Conservation (phyloP, 768 basidiomycete species). For the Boletus bicolor region DNA sequence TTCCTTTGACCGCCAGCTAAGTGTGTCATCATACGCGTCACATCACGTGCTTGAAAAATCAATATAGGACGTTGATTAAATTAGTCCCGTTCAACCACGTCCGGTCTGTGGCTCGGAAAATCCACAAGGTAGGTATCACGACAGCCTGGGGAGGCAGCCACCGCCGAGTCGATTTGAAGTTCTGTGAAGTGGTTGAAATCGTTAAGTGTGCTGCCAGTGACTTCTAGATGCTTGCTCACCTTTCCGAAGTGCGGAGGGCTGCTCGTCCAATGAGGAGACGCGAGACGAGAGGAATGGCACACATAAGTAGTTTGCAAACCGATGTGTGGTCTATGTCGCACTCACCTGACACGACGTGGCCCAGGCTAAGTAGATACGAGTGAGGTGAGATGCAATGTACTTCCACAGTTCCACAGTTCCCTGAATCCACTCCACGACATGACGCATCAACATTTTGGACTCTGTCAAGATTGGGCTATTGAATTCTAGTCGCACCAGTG, state of each 20-base stretch:
- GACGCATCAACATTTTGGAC: neutral
- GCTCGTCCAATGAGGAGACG: neutral
- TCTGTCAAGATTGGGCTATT: neutral
- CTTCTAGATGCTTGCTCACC: neutral
- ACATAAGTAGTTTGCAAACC: neutral
- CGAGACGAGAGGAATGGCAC: neutral
- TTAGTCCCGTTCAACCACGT: neutral
- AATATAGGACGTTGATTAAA: neutral
- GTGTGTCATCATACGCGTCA: conserved; percentile 4
- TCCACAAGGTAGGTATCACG: neutral
- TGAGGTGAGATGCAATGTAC: neutral
- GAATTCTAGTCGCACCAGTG: neutral
- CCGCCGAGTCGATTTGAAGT: no score
- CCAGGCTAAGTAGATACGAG: neutral
- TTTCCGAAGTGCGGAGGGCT: neutral
- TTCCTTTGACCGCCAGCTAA: neutral
- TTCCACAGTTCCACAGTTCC: neutral
- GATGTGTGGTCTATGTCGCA: neutral
- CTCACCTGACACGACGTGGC: neutral
- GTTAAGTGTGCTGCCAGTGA: neutral
- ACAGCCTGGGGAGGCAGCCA: neutral
- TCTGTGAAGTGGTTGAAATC: neutral
- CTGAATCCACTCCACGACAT: neutral
- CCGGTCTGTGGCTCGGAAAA: neutral
- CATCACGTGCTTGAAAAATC: conserved; percentile 25